A percentile compares a stretch with the other conserved stretches of the same genome.
Conservation (phyloP, 306 rosid genomes). For the Oxytropis ochrocephala region DNA sequence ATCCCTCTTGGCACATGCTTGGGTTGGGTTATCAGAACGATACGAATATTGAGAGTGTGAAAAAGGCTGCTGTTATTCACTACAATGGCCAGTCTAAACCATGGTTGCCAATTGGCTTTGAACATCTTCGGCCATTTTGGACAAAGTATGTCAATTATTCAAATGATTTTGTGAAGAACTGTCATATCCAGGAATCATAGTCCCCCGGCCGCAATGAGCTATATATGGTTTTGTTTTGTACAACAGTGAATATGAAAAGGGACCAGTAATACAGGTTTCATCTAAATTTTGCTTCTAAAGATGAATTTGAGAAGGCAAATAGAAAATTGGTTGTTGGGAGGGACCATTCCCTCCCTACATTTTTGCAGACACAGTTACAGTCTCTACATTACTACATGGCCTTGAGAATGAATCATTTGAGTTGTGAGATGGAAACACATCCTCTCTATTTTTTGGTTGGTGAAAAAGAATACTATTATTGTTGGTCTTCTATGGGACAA, state of each 20-base stretch:
- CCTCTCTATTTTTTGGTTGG: conserved; percentile 52
- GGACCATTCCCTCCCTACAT: conserved; percentile 30
- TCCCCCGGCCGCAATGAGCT: conserved; percentile 21
- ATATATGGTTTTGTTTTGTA: conserved; percentile 30
- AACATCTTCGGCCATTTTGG: conserved; percentile 98
- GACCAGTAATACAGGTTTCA: conserved; percentile 36
- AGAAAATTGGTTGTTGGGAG: conserved; percentile 42
- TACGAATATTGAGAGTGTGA: conserved; percentile 59
- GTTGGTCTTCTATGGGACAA: conserved; percentile 50
- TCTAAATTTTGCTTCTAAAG: conserved; percentile 36
- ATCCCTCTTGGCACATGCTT: conserved; percentile 94
- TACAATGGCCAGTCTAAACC: conserved; percentile 98
- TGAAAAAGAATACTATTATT: conserved; percentile 46
- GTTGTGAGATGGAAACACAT: conserved; percentile 62
- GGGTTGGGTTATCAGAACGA: conserved; percentile 96
- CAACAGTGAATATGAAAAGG: conserved; percentile 27
- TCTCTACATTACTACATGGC: conserved; percentile 25
- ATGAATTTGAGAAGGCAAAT: conserved; percentile 37
- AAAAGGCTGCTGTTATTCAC: conserved; percentile 94
- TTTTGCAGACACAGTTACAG: conserved; percentile 45
- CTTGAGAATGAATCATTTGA: conserved; percentile 51
- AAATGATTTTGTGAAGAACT: conserved; percentile 82
- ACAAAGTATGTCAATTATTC: conserved; percentile 88
- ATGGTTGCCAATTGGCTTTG: conserved; percentile 95
- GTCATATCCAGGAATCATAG: conserved; percentile 90